Percentiles rank a stretch among this genome's conserved stretches.
Evolutionary conservation across 2,329 filamentous ascomycete species (phyloP).

Genomic region (Fusarium nygamai): DNA sequence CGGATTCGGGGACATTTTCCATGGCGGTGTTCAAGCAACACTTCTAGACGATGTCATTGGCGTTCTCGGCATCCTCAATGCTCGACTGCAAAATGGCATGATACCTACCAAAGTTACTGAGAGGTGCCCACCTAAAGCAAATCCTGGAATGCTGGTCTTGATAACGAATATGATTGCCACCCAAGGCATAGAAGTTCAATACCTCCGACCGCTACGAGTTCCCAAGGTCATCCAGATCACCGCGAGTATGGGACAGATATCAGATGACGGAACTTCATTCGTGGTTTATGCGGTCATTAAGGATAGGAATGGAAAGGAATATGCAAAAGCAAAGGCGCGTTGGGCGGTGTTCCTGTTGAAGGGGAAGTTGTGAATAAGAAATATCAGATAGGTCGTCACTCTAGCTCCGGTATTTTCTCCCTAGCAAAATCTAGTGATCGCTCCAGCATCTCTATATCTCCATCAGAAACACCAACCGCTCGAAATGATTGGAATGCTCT

Average conservation of each 20-base stretch:
- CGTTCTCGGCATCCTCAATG: neutral
- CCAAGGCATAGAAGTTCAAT: neutral
- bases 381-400: too few species aligned
- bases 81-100: neutral
- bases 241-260: neutral
- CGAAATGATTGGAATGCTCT: too few species aligned
- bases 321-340: neutral
- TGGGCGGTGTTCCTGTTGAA: rapidly evolving
- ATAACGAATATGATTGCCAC: neutral
- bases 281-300: neutral
- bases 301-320: neutral
- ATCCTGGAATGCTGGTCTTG: neutral
- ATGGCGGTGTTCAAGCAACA: neutral
- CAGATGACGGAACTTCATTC: neutral
- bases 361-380: neutral
- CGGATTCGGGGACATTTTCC: neutral
- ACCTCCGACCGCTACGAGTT: neutral
- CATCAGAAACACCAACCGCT: too few species aligned
- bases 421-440: too few species aligned
- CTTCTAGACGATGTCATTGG: neutral
- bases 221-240: neutral
- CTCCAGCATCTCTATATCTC: too few species aligned
- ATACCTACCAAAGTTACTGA: rapidly evolving
- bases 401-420: too few species aligned
- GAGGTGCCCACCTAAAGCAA: rapidly evolving